phyloP scores from a whole-genome alignment of 257 asterid genomes.

The Oldenlandia corymbosa region DNA sequence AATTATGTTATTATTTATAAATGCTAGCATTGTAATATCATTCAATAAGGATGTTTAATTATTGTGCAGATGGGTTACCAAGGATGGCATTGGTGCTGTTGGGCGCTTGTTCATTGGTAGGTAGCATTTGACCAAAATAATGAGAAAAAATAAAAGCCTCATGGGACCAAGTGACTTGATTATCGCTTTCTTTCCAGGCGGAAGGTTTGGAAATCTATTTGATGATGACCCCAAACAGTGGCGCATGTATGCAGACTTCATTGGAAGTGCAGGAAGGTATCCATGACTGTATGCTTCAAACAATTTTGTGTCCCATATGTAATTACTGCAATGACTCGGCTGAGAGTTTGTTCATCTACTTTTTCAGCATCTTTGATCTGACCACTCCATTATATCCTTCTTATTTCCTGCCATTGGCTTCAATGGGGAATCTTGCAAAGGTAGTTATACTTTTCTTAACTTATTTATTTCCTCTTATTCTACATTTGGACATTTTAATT shows the following conservation, averaged over 20 bases:
- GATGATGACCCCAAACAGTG: constrained; percentile 97
- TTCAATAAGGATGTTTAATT: constrained; percentile 6
- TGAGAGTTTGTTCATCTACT: constrained; percentile 8
- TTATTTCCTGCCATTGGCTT: constrained; percentile 86
- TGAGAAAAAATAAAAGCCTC: constrained; percentile 9
- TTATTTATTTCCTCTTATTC: background rate
- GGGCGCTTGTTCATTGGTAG: constrained; percentile 93
- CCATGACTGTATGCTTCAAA: background rate
- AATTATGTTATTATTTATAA: background rate
- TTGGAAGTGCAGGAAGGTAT: constrained; percentile 97
- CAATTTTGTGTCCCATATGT: background rate
- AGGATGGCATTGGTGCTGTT: constrained; percentile 97
- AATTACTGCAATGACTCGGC: constrained; percentile 2
- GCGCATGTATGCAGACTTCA: constrained; percentile 96
- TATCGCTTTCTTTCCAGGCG: constrained; percentile 53
- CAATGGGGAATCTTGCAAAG: constrained; percentile 92
- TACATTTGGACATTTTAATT: background rate
- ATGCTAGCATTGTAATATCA: background rate
- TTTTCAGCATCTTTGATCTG: constrained; percentile 93
- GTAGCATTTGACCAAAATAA: constrained; percentile 19
- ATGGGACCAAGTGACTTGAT: constrained; percentile 14
- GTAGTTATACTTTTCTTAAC: constrained; percentile 25
- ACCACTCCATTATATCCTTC: constrained; percentile 77
- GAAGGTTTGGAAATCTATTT: constrained; percentile 89
- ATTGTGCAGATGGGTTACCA: constrained; percentile 83